phyloP scores from a whole-genome alignment of 495 filamentous ascomycete genomes.

The Xylaria sp. region DNA sequence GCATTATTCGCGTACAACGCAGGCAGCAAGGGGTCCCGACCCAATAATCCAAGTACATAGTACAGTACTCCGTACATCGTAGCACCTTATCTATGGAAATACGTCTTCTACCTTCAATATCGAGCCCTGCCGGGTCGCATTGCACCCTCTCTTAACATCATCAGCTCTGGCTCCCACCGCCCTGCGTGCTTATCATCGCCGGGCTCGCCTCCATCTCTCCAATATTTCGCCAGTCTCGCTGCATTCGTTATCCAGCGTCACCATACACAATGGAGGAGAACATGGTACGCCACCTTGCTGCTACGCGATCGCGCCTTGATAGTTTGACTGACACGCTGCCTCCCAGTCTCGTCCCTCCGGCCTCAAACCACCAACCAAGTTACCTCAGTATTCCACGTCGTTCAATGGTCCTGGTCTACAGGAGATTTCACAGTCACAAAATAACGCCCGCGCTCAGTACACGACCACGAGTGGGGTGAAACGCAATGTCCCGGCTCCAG shows the following conservation, averaged over 20 bases:
- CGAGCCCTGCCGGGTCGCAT: slow-evolving; percentile 14
- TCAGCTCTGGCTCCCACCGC: not conserved
- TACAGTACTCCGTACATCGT: not conserved
- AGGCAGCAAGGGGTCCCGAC: not conserved
- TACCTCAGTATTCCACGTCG: slow-evolving; percentile 27
- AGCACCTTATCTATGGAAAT: slow-evolving; percentile 1
- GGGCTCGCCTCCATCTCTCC: not conserved
- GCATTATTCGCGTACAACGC: slow-evolving; percentile 5
- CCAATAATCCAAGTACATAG: not conserved
- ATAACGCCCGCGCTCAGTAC: slow-evolving; percentile 68
- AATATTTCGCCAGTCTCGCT: not conserved
- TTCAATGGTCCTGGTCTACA: slow-evolving; percentile 36
- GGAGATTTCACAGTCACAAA: slow-evolving; percentile 64
- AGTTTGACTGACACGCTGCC: slow-evolving; percentile 21
- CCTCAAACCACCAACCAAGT: slow-evolving; percentile 23
- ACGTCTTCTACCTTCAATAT: not conserved
- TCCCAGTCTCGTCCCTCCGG: slow-evolving; percentile 29
- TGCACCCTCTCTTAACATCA: not conserved
- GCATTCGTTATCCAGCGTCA: slow-evolving; percentile 28
- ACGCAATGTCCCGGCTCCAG: slow-evolving; percentile 44
- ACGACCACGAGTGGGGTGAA: slow-evolving; percentile 51
- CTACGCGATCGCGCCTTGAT: not conserved
- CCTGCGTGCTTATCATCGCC: not conserved
- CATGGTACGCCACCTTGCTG: slow-evolving; percentile 40
- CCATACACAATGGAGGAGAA: slow-evolving; percentile 55